Conservation (phyloP, 352 stramenopile genomes). For the Phytophthora sp. region DNA sequence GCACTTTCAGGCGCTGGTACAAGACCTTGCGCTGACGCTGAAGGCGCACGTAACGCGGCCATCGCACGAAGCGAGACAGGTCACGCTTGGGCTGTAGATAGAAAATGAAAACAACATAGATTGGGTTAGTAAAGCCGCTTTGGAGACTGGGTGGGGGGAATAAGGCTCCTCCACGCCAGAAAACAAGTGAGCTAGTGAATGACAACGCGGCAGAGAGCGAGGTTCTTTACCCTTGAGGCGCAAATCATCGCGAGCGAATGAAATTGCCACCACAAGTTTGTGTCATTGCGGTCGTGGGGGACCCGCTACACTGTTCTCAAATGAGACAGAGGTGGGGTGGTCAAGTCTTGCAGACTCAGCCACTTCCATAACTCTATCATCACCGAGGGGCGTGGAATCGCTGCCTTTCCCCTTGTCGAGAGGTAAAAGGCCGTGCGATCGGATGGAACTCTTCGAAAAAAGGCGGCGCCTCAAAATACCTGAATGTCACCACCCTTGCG, state of each 20-base stretch:
- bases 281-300: slow-evolving; percentile 92
- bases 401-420: slow-evolving; percentile 3
- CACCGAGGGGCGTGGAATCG: slow-evolving; percentile 39
- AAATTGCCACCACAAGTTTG: slow-evolving; percentile 89
- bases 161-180: slow-evolving; percentile 12
- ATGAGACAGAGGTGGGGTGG: slow-evolving; percentile 8
- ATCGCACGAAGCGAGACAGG: slow-evolving; percentile 98
- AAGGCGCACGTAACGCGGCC: slow-evolving; percentile 98
- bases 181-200: slow-evolving; percentile 38
- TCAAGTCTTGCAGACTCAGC: not conserved
- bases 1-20: slow-evolving; percentile 99
- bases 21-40: slow-evolving; percentile 99
- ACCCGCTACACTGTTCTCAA: slow-evolving; percentile 81
- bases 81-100: slow-evolving; percentile 92
- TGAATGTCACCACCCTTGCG: slow-evolving; percentile 97
- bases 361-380: slow-evolving; percentile 1
- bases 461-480: slow-evolving; percentile 69
- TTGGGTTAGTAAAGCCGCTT: slow-evolving; percentile 23
- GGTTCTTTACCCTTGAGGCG: slow-evolving; percentile 84
- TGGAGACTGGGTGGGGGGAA: slow-evolving; percentile 5
- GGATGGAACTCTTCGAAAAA: slow-evolving; percentile 8
- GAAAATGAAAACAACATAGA: slow-evolving; percentile 21
- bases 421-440: slow-evolving; percentile 18
- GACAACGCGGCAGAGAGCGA: slow-evolving; percentile 39
- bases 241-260: slow-evolving; percentile 45